Base-by-base conservation (phyloP, 345 rosid genomes). In the Salix dunnii region DNA sequence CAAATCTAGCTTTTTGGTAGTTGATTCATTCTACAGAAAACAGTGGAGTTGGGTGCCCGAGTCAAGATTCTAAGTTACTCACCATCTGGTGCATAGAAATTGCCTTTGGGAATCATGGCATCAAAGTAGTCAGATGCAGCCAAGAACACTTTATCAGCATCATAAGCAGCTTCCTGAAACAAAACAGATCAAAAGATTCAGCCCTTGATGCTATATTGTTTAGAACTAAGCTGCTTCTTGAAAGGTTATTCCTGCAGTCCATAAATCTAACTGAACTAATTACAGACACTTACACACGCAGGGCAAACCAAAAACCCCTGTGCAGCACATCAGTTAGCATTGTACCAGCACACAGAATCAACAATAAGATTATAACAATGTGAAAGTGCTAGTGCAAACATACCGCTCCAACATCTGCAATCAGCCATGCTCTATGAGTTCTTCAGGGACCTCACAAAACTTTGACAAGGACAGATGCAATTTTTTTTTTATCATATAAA, bases 391-490 rank as follows among this genome's bases (percentile, higher is more conserved):
- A 69, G 67, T 0, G 61, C 70, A 73, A 67, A 48, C 90, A 81
- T 85, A 85, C 94, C 16, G 93, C 91, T 82, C 96, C 92, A 76
- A 91, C 87, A 74, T 91, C 93, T n/a, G 90, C 84, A 71, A 91
- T 85, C 70, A 88, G 81, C 78, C 89, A 91, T 17, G 93, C 93
- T 33, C 93, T 62, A 89, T 90, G 77, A 89, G 87, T 67, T 87
- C 89, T 84, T 91, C 90, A 75, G 91, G 84, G 78, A 89, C 91
- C 77, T 89, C 93, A 75, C 96, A 91, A 8, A 7, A 71, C 82
- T 67, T 73, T 79, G 80, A 82, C 79, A 74, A 89, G 91, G 71
- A 79, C 78, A 63, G 89, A 77, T 30, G 80, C 84, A 68, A 87
- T 51, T 79, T 83, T 73, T 48, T 88, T 90, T 74, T 85, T 86